phyloP scores from a whole-genome alignment of 768 basidiomycete genomes.

The Hypholoma fasciculare region DNA sequence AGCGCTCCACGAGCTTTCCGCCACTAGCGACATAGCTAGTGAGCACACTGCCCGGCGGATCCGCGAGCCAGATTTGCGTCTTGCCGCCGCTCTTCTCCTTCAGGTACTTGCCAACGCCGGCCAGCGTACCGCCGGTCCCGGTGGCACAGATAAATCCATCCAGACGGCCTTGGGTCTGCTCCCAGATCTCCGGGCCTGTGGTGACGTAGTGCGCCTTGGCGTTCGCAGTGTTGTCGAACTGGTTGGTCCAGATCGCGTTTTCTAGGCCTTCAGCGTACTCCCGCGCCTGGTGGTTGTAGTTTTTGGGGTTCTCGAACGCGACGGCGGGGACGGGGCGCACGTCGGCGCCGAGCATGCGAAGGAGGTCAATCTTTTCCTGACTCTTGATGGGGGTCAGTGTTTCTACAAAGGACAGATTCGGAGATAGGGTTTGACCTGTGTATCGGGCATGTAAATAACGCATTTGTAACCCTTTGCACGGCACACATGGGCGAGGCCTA shows the following conservation, averaged over 20 bases:
- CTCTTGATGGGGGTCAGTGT: slow-evolving; percentile 48
- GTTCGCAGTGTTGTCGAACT: slow-evolving; percentile 97
- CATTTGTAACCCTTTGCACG: slow-evolving; percentile 92
- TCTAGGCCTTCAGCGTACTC: slow-evolving; percentile 72
- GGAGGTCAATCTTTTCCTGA: slow-evolving; percentile 97
- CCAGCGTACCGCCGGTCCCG: slow-evolving; percentile 94
- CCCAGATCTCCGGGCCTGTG: slow-evolving; percentile 98
- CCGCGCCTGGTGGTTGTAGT: slow-evolving; percentile 98
- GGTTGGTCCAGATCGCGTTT: slow-evolving; percentile 96
- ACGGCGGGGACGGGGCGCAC: slow-evolving; percentile 97
- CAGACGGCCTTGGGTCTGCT: slow-evolving; percentile 74
- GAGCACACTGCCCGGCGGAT: slow-evolving; percentile 94
- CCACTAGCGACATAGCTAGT: slow-evolving; percentile 82
- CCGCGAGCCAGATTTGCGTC: slow-evolving; percentile 91
- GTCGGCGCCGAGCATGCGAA: slow-evolving; percentile 97
- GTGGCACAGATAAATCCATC: slow-evolving; percentile 95
- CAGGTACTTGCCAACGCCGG: slow-evolving; percentile 82
- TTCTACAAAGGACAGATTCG: background rate
- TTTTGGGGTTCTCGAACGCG: slow-evolving; percentile 89
- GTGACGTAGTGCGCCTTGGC: slow-evolving; percentile 83
- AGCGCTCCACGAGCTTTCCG: slow-evolving; percentile 71
- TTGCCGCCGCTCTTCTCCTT: slow-evolving; percentile 79
- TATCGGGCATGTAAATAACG: slow-evolving; percentile 99
- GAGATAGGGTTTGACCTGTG: slow-evolving; percentile 51
- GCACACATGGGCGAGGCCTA: slow-evolving; percentile 94